Conservation (phyloP, 2,329 filamentous ascomycete species). For the Teratosphaeria zuluensis region DNA sequence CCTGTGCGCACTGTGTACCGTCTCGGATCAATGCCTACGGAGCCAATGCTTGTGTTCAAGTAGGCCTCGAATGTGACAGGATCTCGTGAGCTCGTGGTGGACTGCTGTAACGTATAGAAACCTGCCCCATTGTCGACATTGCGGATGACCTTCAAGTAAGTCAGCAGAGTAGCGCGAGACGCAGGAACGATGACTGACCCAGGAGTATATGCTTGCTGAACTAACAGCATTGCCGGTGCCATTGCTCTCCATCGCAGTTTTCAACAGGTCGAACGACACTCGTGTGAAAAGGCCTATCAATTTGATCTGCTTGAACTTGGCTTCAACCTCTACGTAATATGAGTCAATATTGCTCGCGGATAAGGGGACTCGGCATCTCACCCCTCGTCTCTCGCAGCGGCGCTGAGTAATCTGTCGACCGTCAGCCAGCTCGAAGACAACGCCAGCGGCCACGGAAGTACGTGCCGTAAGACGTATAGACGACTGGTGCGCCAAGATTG, state of each 20-base stretch:
- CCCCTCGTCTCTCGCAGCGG: constrained; percentile 50
- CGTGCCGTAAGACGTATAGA: constrained; percentile 45
- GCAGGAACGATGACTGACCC: constrained; percentile 33
- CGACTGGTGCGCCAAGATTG: constrained; percentile 46
- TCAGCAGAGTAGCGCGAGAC: neutral
- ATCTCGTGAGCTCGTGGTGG: constrained; percentile 41
- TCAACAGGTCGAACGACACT: constrained; percentile 46
- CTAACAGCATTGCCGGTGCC: constrained; percentile 37
- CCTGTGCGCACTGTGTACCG: neutral
- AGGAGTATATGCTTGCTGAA: constrained; percentile 37
- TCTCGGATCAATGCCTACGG: constrained; percentile 5
- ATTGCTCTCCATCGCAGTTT: constrained; percentile 42
- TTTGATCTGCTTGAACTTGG: constrained; percentile 56
- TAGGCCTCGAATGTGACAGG: constrained; percentile 45
- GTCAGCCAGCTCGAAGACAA: constrained; percentile 27
- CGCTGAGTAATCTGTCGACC: constrained; percentile 45
- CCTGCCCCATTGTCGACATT: constrained; percentile 48
- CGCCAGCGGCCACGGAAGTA: constrained; percentile 10
- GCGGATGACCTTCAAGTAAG: constrained; percentile 19
- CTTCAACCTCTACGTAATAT: constrained; percentile 34
- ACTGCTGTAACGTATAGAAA: constrained; percentile 52
- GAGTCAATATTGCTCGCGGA: neutral
- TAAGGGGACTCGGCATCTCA: neutral
- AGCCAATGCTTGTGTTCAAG: constrained; percentile 47
- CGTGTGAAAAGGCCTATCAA: constrained; percentile 51